Evolutionary conservation across 208 protist species (phyloP).

Genomic region (Leishmania lainsoni): DNA sequence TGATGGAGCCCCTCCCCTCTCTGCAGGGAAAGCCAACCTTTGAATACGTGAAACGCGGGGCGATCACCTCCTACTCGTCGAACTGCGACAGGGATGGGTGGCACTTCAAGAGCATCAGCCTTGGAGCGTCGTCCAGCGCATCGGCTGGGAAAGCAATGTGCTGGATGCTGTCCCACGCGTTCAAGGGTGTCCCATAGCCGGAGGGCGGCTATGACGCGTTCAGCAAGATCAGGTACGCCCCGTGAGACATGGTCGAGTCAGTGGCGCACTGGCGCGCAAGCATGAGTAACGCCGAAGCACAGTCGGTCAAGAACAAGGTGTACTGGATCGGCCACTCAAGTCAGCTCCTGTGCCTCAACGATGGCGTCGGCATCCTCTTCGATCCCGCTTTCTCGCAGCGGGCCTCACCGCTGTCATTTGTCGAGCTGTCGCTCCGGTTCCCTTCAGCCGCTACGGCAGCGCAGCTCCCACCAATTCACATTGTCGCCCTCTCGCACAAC

Average conservation of each 20-base stretch:
- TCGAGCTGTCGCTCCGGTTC: slow-evolving; percentile 46
- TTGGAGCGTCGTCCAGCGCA: background rate
- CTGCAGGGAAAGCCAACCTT: slow-evolving; percentile 18
- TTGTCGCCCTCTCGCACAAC: slow-evolving; percentile 84
- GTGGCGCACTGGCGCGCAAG: slow-evolving; percentile 27
- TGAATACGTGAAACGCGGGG: slow-evolving; percentile 17
- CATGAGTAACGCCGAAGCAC: background rate
- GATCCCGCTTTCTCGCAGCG: slow-evolving; percentile 85
- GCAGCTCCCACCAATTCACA: slow-evolving; percentile 74
- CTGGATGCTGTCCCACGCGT: slow-evolving; percentile 18
- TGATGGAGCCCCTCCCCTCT: background rate
- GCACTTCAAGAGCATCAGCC: slow-evolving; percentile 64
- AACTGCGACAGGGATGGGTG: slow-evolving; percentile 48
- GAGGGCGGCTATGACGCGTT: slow-evolving; percentile 47
- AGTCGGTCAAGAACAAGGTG: slow-evolving; percentile 25
- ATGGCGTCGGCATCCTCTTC: slow-evolving; percentile 73
- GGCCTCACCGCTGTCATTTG: slow-evolving; percentile 59
- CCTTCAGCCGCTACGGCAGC: slow-evolving; percentile 36
- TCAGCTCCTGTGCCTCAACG: slow-evolving; percentile 64
- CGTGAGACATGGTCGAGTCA: slow-evolving; percentile 39
- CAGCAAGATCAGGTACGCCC: slow-evolving; percentile 40
- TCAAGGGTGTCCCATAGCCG: slow-evolving; percentile 28
- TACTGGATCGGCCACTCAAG: slow-evolving; percentile 88
- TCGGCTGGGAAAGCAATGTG: slow-evolving; percentile 6
- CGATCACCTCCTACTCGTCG: slow-evolving; percentile 45